These are phyloP conservation scores for Pulicaria dysenterica DNA, from an alignment of 129 eudicot genomes.

Conservation along the genomic window DNA sequence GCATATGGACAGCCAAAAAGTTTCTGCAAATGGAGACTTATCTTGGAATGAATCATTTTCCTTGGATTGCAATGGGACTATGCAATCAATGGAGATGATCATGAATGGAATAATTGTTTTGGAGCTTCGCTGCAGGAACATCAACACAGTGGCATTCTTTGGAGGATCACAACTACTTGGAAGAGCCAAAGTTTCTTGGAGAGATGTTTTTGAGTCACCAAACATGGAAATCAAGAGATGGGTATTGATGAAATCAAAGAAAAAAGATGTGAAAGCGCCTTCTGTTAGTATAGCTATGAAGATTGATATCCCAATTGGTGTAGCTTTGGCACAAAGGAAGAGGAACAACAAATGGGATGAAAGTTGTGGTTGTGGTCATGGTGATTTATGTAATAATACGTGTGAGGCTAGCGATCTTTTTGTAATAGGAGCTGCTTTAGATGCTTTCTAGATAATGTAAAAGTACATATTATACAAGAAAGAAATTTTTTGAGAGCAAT, in stretches of 20 bases:
- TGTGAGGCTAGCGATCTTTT: constrained; percentile 41
- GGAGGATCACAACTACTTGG: constrained; percentile 61
- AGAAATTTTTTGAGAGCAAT: constrained; percentile 3
- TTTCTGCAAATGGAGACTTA: constrained; percentile 35
- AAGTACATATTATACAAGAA: neutral
- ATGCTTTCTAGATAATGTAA: constrained; percentile 25
- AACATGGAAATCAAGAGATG: constrained; percentile 52
- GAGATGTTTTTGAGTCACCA: constrained; percentile 44
- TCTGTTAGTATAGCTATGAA: constrained; percentile 46
- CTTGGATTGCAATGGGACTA: constrained; percentile 55
- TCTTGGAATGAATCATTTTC: constrained; percentile 56
- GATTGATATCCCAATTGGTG: constrained; percentile 29
- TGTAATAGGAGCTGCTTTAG: constrained; percentile 49
- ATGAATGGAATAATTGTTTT: constrained; percentile 41
- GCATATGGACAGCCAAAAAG: constrained; percentile 45
- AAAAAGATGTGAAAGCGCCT: constrained; percentile 45
- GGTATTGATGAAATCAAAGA: constrained; percentile 48
- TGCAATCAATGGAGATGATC: constrained; percentile 43
- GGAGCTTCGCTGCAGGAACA: constrained; percentile 49
- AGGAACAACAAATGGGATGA: constrained; percentile 26
- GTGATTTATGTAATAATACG: constrained; percentile 35
- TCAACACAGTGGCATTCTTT: constrained; percentile 18
- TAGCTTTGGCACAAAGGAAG: constrained; percentile 23
- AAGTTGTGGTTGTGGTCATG: constrained; percentile 25
- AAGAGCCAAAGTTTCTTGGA: constrained; percentile 60